phyloP scores from a whole-genome alignment of 257 asterid genomes.

The Echium plantagineum region DNA sequence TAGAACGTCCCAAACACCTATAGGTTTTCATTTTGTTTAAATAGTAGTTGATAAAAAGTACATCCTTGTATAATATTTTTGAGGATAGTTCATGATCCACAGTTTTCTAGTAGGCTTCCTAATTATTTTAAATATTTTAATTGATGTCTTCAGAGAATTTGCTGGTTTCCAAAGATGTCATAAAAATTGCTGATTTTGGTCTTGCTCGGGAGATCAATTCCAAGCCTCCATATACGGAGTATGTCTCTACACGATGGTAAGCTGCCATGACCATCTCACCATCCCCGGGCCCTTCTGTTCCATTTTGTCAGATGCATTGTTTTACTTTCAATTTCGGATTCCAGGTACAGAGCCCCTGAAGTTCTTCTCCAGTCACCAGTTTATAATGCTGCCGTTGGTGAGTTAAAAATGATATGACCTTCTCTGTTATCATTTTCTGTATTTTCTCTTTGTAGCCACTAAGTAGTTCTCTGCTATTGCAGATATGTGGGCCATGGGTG shows the following conservation, averaged over 20 bases:
- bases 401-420: slow-evolving; percentile 14
- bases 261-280: slow-evolving; percentile 16
- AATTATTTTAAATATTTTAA: slow-evolving; percentile 1
- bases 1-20: too few relatives aligned
- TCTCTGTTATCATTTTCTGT: slow-evolving; percentile 1
- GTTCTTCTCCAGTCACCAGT: slow-evolving; percentile 78
- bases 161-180: slow-evolving; percentile 68
- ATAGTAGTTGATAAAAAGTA: neutral
- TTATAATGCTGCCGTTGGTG: slow-evolving; percentile 91
- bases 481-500: slow-evolving; percentile 99
- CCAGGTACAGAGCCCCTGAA: slow-evolving; percentile 98
- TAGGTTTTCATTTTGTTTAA: too few relatives aligned
- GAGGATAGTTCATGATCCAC: neutral
- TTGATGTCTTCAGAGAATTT: slow-evolving; percentile 54
- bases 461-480: slow-evolving; percentile 7
- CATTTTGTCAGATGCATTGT: neutral
- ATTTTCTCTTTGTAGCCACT: neutral
- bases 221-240: slow-evolving; percentile 85
- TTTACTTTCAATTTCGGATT: slow-evolving; percentile 5
- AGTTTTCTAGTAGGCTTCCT: neutral
- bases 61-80: too few relatives aligned
- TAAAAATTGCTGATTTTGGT: slow-evolving; percentile 93
- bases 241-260: slow-evolving; percentile 95
- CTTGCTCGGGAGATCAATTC: slow-evolving; percentile 94
- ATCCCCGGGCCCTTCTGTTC: neutral